Conservation (phyloP, 192 early-diverging fungal species). For the Coemansia guatemalensis region DNA sequence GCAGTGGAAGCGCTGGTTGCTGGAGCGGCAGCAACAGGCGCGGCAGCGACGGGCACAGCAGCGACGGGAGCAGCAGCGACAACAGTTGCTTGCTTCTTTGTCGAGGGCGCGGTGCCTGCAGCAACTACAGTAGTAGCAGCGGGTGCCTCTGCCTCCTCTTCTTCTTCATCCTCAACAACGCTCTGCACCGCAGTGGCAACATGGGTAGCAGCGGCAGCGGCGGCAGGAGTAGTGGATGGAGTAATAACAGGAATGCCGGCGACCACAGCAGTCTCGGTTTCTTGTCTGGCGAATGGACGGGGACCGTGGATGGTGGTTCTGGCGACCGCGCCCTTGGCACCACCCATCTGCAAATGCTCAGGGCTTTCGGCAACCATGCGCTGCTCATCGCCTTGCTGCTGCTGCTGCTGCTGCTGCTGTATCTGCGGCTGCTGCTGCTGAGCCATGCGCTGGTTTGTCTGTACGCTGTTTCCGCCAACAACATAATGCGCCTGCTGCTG, state of each 20-base stretch:
- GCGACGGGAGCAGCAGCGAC: constrained; percentile 2
- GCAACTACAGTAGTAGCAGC: background rate
- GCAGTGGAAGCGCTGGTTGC: background rate
- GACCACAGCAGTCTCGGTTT: background rate
- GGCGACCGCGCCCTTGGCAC: background rate
- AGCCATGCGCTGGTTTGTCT: constrained; percentile 20
- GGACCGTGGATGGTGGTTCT: background rate
- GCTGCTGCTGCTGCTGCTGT: constrained; percentile 13
- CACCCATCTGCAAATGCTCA: background rate
- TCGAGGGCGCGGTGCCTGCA: no score
- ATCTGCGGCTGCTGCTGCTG: constrained; percentile 14
- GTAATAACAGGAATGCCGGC: constrained; percentile 1
- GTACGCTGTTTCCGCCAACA: constrained; percentile 19
- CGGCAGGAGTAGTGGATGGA: background rate
- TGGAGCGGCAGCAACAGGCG: no score
- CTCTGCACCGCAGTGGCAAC: constrained; percentile 6
- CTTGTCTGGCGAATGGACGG: background rate
- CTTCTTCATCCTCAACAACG: constrained; percentile 5
- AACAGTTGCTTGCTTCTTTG: no score
- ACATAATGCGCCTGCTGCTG: no score
- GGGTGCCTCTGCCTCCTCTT: background rate
- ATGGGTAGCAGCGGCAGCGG: constrained; percentile 1
- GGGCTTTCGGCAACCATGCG: constrained; percentile 4
- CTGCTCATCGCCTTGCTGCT: constrained; percentile 1
- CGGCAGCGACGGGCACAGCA: no score